Conservation (phyloP, 495 filamentous ascomycete species). For the Daldinia caldariorum region DNA sequence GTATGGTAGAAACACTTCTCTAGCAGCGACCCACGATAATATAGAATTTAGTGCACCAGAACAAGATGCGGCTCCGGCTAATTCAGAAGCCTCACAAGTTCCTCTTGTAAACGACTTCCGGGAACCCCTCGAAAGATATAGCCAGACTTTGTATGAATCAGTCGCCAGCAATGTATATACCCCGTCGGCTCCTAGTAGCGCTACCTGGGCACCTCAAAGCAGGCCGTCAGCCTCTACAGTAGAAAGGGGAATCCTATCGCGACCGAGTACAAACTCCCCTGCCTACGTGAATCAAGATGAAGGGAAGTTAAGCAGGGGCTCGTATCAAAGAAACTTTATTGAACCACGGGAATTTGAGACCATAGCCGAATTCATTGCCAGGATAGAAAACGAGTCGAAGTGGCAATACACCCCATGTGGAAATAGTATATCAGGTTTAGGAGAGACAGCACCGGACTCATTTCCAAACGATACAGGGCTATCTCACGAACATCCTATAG, state of each 20-base stretch:
- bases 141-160: conserved; percentile 12
- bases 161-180: conserved; percentile 10
- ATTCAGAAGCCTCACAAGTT: not conserved
- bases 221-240: conserved; percentile 13
- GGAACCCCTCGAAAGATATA: not conserved
- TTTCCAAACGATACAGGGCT: not conserved
- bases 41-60: not conserved
- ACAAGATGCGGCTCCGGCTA: not conserved
- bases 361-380: conserved; percentile 52
- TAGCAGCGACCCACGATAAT: not conserved
- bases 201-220: conserved; percentile 42
- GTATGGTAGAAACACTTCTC: conserved; percentile 3
- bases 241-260: conserved; percentile 16
- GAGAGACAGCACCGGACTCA: not conserved
- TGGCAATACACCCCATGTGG: not conserved
- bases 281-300: conserved; percentile 29
- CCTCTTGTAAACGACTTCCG: not conserved
- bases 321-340: not conserved
- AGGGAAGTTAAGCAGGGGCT: conserved; percentile 7
- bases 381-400: conserved; percentile 51
- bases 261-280: conserved; percentile 33
- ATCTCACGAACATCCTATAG: conserved; percentile 5
- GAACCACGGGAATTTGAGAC: conserved; percentile 34
- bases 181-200: conserved; percentile 15
- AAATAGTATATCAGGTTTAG: conserved; percentile 1